Evolutionary conservation across 495 filamentous ascomycete species (phyloP).

Genomic region (Pseudotulostoma volvatum): DNA sequence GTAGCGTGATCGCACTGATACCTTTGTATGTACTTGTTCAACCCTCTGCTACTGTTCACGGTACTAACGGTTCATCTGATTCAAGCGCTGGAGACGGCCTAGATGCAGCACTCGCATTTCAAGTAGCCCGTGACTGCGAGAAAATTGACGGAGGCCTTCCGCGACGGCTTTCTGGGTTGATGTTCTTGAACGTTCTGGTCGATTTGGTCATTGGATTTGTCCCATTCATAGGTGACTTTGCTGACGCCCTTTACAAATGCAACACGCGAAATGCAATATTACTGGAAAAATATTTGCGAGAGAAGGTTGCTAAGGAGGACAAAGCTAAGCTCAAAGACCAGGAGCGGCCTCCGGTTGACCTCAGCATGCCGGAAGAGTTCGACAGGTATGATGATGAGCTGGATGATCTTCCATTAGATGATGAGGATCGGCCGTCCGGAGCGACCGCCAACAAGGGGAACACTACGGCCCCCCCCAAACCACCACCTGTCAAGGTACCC

Average conservation of each 20-base stretch:
- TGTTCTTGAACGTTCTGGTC: constrained; percentile 60
- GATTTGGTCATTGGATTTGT: constrained; percentile 74
- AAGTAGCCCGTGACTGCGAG: constrained; percentile 49
- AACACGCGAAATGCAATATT: constrained; percentile 66
- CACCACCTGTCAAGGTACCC: constrained; percentile 12
- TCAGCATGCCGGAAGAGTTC: constrained; percentile 27
- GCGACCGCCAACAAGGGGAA: neutral
- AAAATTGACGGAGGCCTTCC: constrained; percentile 60
- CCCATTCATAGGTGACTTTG: constrained; percentile 71
- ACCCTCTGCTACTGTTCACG: constrained; percentile 1
- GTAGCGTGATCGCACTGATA: constrained; percentile 61
- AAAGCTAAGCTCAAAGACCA: constrained; percentile 2
- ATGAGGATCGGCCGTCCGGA: constrained; percentile 9
- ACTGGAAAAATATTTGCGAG: constrained; percentile 53
- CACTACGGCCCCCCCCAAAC: constrained; percentile 7
- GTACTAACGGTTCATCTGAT: constrained; percentile 1
- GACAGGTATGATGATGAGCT: constrained; percentile 20
- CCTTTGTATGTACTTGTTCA: constrained; percentile 48
- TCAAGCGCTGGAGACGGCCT: constrained; percentile 46
- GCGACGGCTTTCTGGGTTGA: constrained; percentile 33
- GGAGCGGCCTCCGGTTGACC: constrained; percentile 10
- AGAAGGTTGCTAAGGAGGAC: constrained; percentile 23
- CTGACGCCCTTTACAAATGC: constrained; percentile 48
- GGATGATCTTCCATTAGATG: constrained; percentile 15
- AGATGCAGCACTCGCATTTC: constrained; percentile 43